Conservation (phyloP, 805 yeast genomes). For the Crinitomyces ghanaensis region DNA sequence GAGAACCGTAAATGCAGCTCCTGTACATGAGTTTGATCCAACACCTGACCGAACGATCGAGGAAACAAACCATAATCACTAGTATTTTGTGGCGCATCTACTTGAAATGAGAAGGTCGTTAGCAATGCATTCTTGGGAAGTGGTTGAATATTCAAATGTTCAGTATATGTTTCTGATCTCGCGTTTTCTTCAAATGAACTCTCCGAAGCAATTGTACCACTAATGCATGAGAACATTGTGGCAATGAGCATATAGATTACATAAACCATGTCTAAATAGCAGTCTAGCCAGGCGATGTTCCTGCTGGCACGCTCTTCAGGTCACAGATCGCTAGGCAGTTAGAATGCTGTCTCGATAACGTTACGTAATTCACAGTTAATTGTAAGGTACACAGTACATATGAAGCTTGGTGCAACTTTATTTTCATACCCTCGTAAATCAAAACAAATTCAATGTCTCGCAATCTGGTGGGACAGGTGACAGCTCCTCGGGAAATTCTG, state of each 20-base stretch:
- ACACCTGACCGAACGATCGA: slow-evolving; percentile 63
- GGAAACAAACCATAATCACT: slow-evolving; percentile 45
- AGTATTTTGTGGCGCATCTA: slow-evolving; percentile 8
- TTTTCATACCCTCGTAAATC: no score
- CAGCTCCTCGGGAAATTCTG: slow-evolving; percentile 29
- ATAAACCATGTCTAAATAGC: background rate
- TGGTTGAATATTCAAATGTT: slow-evolving; percentile 52
- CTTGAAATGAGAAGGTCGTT: slow-evolving; percentile 58
- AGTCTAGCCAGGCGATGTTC: background rate
- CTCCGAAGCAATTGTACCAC: slow-evolving; percentile 1
- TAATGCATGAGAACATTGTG: no score
- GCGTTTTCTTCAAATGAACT: background rate
- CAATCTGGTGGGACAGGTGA: slow-evolving; percentile 30
- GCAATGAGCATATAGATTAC: no score
- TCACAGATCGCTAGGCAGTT: no score
- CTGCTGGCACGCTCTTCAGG: no score
- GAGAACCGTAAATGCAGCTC: slow-evolving; percentile 79
- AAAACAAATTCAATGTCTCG: no score
- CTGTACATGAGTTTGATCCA: slow-evolving; percentile 52
- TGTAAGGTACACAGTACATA: no score
- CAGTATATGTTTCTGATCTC: slow-evolving; percentile 34
- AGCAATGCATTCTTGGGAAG: slow-evolving; percentile 60
- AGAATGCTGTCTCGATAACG: no score
- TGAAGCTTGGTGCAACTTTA: no score
- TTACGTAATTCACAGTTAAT: no score